Conservation (phyloP, 1,139 yeast species). For the Arxiozyma bovina region DNA sequence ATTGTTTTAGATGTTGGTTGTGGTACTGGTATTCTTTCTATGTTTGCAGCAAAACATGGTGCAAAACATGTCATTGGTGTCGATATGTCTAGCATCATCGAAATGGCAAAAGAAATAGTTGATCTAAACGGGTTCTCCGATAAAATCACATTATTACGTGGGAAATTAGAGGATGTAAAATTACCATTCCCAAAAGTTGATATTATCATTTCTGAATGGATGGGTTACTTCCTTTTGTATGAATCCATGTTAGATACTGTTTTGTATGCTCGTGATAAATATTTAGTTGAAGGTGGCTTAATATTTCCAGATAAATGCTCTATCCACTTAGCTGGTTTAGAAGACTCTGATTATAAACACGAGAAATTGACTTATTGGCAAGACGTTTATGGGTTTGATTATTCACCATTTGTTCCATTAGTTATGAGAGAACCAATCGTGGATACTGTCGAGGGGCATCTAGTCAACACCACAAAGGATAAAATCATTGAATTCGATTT, state of each 20-base stretch:
- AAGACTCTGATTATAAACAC: constrained; percentile 87
- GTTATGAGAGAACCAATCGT: constrained; percentile 93
- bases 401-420: constrained; percentile 57
- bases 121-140: constrained; percentile 77
- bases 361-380: constrained; percentile 95
- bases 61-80: constrained; percentile 96
- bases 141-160: constrained; percentile 81
- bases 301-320: constrained; percentile 93
- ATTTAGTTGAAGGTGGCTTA: constrained; percentile 77
- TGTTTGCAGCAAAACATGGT: constrained; percentile 98
- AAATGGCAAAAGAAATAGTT: constrained; percentile 83
- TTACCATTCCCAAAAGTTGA: constrained; percentile 80
- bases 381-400: constrained; percentile 94
- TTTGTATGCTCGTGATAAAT: constrained; percentile 84
- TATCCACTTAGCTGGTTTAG: constrained; percentile 86
- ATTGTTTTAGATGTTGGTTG: constrained; percentile 97
- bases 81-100: constrained; percentile 94
- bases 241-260: constrained; percentile 99
- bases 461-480: constrained; percentile 65
- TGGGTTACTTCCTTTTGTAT: constrained; percentile 94
- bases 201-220: constrained; percentile 96
- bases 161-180: constrained; percentile 88
- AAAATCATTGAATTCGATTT: constrained; percentile 77
- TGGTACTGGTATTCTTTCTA: constrained; percentile 93
- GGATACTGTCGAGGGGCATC: constrained; percentile 75